These are phyloP conservation scores for Aspergillus quadrilineatus DNA, from an alignment of 2,329 filamentous ascomycete genomes.

Conservation along the genomic window DNA sequence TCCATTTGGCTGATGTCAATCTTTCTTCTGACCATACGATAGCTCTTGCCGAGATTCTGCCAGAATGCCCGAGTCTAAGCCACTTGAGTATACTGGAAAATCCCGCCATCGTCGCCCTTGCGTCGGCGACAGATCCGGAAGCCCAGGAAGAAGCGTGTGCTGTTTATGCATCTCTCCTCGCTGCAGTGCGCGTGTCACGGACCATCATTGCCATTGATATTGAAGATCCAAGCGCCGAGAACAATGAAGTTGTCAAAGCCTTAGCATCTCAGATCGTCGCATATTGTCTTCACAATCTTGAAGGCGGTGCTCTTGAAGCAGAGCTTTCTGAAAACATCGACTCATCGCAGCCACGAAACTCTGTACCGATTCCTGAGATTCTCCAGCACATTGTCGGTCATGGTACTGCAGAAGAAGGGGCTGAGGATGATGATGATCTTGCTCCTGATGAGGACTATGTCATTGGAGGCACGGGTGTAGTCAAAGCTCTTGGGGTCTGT, in stretches of 20 bases:
- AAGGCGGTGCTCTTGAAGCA: conserved; percentile 69
- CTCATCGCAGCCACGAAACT: conserved; percentile 45
- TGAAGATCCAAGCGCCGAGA: conserved; percentile 76
- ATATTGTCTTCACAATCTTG: conserved; percentile 89
- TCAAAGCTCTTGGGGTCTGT: conserved; percentile 89
- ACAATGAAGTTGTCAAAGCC: conserved; percentile 88
- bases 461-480: conserved; percentile 90
- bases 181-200: conserved; percentile 78
- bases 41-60: conserved; percentile 82
- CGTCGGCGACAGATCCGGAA: conserved; percentile 75
- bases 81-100: conserved; percentile 89
- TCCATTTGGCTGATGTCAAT: conserved; percentile 82
- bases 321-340: conserved; percentile 47
- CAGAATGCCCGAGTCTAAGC: conserved; percentile 76
- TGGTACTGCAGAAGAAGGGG: conserved; percentile 51
- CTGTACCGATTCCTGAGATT: conserved; percentile 73
- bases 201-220: conserved; percentile 88
- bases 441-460: conserved; percentile 92
- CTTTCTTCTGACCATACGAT: conserved; percentile 87
- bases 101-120: conserved; percentile 57
- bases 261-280: conserved; percentile 92
- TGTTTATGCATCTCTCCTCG: conserved; percentile 85
- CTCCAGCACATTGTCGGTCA: conserved; percentile 83
- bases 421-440: conserved; percentile 62
- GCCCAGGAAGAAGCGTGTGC: conserved; percentile 91